Conservation (phyloP, 495 filamentous ascomycete species). For the Penicillium paxilli region DNA sequence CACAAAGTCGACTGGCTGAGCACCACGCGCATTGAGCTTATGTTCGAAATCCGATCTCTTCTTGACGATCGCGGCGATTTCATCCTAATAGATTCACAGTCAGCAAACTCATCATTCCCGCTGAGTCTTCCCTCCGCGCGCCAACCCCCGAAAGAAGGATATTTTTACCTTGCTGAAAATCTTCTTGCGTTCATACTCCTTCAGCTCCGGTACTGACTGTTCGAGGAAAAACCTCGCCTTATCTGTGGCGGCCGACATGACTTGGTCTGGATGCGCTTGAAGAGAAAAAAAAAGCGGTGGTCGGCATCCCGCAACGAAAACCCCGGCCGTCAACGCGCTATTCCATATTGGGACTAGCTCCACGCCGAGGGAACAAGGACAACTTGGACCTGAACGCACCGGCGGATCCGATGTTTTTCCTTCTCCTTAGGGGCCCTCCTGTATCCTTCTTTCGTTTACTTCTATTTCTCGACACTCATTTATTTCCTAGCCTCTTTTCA, state of each 20-base stretch:
- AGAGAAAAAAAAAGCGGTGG: constrained; percentile 41
- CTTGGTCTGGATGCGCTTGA: constrained; percentile 19
- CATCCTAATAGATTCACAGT: constrained; percentile 54
- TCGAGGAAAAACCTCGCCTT: constrained; percentile 95
- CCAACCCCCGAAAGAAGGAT: background rate
- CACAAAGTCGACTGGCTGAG: constrained; percentile 72
- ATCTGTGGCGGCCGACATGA: constrained; percentile 81
- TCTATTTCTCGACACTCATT: constrained; percentile 40
- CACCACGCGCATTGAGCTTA: constrained; percentile 77
- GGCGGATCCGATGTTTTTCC: constrained; percentile 23
- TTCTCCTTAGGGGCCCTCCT: constrained; percentile 38
- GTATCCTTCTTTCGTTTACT: constrained; percentile 17
- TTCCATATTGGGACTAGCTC: background rate
- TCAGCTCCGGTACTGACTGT: constrained; percentile 85
- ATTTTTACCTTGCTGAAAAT: constrained; percentile 78
- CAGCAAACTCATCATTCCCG: constrained; percentile 7
- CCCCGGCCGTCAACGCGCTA: background rate
- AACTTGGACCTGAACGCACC: constrained; percentile 20
- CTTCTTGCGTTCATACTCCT: constrained; percentile 82
- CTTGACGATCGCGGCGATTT: constrained; percentile 82
- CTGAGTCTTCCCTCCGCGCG: background rate
- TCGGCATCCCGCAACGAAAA: constrained; percentile 9
- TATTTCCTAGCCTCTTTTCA: constrained; percentile 21
- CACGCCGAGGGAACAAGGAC: constrained; percentile 4
- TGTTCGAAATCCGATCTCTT: constrained; percentile 95